Evolutionary conservation across 228 moss, liverwort and hornwort species (phyloP).

Genomic region (Sphagnum fallax): DNA sequence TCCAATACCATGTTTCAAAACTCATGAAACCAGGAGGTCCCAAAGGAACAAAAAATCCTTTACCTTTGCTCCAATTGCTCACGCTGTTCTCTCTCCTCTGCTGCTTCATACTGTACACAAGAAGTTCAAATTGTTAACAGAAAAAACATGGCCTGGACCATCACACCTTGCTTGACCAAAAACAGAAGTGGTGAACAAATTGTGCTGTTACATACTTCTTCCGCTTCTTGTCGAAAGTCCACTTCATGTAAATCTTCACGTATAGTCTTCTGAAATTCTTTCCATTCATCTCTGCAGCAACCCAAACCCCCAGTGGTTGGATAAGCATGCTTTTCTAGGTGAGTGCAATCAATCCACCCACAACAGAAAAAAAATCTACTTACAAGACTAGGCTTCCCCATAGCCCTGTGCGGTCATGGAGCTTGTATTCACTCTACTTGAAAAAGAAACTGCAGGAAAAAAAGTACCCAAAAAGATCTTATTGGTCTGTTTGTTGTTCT

Average conservation of each 20-base stretch:
- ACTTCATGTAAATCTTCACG: conserved; percentile 70
- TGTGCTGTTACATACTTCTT: conserved; percentile 50
- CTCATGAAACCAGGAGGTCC: too few species aligned
- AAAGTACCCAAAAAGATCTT: neutral
- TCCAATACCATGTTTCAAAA: too few species aligned
- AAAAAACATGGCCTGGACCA: neutral
- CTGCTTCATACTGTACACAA: conserved; percentile 74
- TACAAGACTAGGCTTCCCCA: neutral
- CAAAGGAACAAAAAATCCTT: neutral
- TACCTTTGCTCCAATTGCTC: conserved; percentile 82
- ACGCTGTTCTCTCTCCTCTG: conserved; percentile 78
- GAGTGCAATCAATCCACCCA: neutral
- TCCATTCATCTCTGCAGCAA: conserved; percentile 70
- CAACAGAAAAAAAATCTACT: neutral
- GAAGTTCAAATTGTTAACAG: conserved; percentile 2
- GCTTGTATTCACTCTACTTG: neutral
- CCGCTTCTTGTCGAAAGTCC: conserved; percentile 77
- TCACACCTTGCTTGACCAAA: neutral
- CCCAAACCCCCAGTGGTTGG: neutral
- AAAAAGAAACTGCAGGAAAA: neutral
- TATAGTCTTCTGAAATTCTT: conserved; percentile 86
- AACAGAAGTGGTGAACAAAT: neutral
- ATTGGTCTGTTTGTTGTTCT: too few species aligned
- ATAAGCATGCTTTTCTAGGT: neutral
- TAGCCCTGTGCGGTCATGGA: too few species aligned